Base-by-base conservation (phyloP, 345 rosid genomes). In the Citrus hindsii region DNA sequence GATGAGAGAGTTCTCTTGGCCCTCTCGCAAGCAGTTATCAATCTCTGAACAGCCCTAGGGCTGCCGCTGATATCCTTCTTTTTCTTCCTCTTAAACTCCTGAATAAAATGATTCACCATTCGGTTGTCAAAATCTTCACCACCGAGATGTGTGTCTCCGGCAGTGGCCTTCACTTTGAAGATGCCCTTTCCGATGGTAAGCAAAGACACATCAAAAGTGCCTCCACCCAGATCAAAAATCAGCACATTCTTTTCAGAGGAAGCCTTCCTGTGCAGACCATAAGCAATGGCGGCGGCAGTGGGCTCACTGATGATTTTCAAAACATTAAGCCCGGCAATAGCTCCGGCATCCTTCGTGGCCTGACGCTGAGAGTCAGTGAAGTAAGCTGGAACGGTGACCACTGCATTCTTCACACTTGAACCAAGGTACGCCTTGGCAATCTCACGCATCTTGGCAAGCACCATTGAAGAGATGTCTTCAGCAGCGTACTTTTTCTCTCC, bases 151-250 rank as follows among this genome's bases (percentile, higher is more conserved):
- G 87, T 82, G 58, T 88, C 90, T 16, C 90, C 90, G 6, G 87
- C 85, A 0, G 86, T 84, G 6, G 90, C 89, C 81, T 82, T 86
- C n/a, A 86, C 86, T 53, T 84, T 80, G n/a, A 88, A 86, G 79
- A 82, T 81, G 0, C 8, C 7, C 7, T 35, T 35, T 35, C 0
- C 38, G 8, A 35, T 6, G 38, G 38, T 0, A 6, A 35, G 38
- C 38, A 35, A 35, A 6, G 38, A n/a, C 2, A 88, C 91, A 62
- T 86, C 91, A 69, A 88, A 88, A 25, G 91, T 88, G 1, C 90
- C 90, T 7, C 90, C 89, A n/a, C 90, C 90, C 27, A 88, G 74
- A 75, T 88, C 85, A 55, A 87, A 87, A 22, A 84, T 87, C 80
- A 87, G 51, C 9, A 87, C 86, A 1, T 84, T 87, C 82, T 83